Evolutionary conservation across 257 asterid genomes (phyloP).

Genomic region (Dorcoceras hygrometricum): DNA sequence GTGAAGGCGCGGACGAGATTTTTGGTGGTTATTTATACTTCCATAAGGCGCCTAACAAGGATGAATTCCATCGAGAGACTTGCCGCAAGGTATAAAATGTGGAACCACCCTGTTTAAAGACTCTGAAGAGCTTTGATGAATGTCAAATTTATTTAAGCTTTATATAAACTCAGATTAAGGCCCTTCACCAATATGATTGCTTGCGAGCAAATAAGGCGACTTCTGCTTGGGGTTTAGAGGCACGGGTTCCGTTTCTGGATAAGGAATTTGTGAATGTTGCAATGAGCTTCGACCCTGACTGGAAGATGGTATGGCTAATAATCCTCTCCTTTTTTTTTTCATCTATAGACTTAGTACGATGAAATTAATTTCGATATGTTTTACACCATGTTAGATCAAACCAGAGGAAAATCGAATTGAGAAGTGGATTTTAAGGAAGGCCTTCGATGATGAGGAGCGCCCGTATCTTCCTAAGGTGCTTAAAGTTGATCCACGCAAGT

Average conservation of each 20-base stretch:
- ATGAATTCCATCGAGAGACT: constrained; percentile 80
- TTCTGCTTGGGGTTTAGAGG: constrained; percentile 99
- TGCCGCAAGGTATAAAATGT: constrained; percentile 70
- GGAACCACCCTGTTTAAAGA: neutral
- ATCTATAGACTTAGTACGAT: neutral
- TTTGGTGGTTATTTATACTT: constrained; percentile 95
- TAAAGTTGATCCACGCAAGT: neutral
- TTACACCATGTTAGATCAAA: constrained; percentile 50
- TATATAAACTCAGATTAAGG: constrained; percentile 58
- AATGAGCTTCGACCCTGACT: constrained; percentile 90
- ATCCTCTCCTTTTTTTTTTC: neutral
- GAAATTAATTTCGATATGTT: constrained; percentile 7
- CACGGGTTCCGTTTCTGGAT: constrained; percentile 87
- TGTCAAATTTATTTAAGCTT: constrained; percentile 5
- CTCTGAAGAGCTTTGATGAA: neutral
- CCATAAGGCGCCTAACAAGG: constrained; percentile 94
- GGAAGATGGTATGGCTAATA: constrained; percentile 60
- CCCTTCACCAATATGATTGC: constrained; percentile 95
- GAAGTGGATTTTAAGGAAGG: constrained; percentile 94
- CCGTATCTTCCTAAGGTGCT: constrained; percentile 95
- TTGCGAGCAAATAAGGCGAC: constrained; percentile 92
- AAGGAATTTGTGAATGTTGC: constrained; percentile 85
- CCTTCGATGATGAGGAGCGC: constrained; percentile 81
- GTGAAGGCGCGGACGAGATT: constrained; percentile 99
- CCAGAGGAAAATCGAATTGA: constrained; percentile 72